phyloP scores from a whole-genome alignment of 805 yeast species.

The Saccharomycopsis selenospora region DNA sequence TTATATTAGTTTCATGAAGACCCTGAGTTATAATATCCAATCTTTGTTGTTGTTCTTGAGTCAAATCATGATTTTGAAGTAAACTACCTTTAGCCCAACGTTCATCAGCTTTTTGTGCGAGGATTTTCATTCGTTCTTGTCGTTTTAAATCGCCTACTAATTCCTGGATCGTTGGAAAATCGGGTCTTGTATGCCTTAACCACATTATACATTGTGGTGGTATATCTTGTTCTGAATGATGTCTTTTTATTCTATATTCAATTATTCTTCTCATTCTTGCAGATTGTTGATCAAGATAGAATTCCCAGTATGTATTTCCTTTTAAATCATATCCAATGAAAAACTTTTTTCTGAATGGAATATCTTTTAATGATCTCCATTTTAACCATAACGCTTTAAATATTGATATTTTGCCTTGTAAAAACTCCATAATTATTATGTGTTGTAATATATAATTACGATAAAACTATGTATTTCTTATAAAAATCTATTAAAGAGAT shows the following conservation, averaged over 20 bases:
- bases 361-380: constrained; percentile 53
- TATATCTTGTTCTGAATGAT: constrained; percentile 46
- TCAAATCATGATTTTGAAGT: constrained; percentile 16
- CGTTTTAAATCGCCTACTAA: constrained; percentile 51
- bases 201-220: constrained; percentile 78
- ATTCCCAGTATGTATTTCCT: constrained; percentile 86
- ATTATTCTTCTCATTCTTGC: constrained; percentile 54
- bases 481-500: too few relatives aligned
- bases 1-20: constrained; percentile 2
- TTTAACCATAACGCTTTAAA: constrained; percentile 44
- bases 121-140: constrained; percentile 40
- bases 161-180: constrained; percentile 58
- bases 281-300: constrained; percentile 44
- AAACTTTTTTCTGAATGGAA: constrained; percentile 65
- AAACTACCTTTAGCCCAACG: constrained; percentile 24
- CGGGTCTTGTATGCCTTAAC: constrained; percentile 57
- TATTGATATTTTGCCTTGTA: constrained; percentile 41
- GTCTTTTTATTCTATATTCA: constrained; percentile 43
- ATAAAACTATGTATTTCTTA: too few relatives aligned
- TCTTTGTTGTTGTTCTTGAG: constrained; percentile 8
- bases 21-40: constrained; percentile 10
- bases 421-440: constrained; percentile 50
- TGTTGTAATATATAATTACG: too few relatives aligned
- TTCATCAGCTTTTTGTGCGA: constrained; percentile 26
- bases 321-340: constrained; percentile 70